A percentile compares a stretch with the other conserved stretches of the same genome.
Evolutionary conservation across 1,139 yeast species (phyloP).

Genomic region (Magnusiomyces fungicola): DNA sequence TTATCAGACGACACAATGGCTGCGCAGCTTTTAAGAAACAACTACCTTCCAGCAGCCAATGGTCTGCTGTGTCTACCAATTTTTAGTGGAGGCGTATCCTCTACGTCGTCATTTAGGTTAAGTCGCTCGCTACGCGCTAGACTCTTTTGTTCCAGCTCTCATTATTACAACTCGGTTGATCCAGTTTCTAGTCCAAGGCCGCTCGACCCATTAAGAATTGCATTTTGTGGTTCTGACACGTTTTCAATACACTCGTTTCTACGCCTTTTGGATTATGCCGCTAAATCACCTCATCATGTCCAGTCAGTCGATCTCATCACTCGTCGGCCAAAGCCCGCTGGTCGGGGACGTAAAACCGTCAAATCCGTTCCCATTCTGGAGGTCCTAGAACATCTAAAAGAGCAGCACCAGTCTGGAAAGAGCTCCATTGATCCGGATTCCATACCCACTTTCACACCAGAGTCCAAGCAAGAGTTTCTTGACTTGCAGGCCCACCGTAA

Average conservation of each 20-base stretch:
- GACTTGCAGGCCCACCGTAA: conserved; percentile 25
- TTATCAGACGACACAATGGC: too few relatives aligned
- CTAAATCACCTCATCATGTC: conserved; percentile 31
- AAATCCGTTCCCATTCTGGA: conserved; percentile 48
- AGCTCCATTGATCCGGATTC: too few relatives aligned
- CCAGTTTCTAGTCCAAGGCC: not conserved
- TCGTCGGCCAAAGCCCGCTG: conserved; percentile 61
- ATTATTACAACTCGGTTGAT: too few relatives aligned
- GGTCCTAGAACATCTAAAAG: conserved; percentile 34
- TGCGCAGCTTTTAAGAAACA: too few relatives aligned
- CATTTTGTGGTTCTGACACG: conserved; percentile 76
- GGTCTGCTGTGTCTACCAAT: too few relatives aligned
- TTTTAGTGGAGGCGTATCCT: too few relatives aligned
- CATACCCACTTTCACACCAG: conserved; percentile 11
- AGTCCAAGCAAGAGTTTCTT: conserved; percentile 40
- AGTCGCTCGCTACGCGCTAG: too few relatives aligned
- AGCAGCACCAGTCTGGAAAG: conserved; percentile 53
- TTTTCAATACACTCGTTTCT: conserved; percentile 59
- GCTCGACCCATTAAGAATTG: conserved; percentile 34
- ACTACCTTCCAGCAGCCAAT: too few relatives aligned
- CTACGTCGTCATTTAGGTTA: too few relatives aligned
- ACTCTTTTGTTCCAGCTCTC: too few relatives aligned
- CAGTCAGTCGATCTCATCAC: conserved; percentile 55
- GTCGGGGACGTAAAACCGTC: conserved; percentile 47
- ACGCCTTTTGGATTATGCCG: conserved; percentile 37